Percentiles rank a stretch among this genome's conserved stretches.
These are phyloP conservation scores for Auriscalpium vulgare DNA, from an alignment of 768 basidiomycete species.

Conservation along the genomic window DNA sequence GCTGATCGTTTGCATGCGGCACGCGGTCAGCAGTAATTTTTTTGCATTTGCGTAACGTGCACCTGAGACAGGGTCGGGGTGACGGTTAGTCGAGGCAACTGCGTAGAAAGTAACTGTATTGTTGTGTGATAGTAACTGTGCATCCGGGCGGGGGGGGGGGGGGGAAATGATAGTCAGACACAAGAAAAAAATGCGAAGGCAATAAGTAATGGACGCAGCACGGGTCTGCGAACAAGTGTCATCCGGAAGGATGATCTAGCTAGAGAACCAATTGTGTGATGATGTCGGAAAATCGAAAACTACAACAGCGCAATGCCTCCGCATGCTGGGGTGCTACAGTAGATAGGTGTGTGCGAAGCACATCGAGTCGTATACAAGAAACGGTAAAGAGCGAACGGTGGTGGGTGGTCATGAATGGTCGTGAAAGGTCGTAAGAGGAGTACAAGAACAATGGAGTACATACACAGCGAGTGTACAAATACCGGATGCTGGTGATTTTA, in stretches of 20 bases:
- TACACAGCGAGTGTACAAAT: too few species aligned
- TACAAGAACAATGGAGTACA: not conserved
- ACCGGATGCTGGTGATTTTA: not conserved
- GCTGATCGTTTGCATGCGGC: slow-evolving; percentile 13
- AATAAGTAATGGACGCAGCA: not conserved
- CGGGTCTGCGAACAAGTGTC: too few species aligned
- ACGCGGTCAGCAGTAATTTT: not conserved
- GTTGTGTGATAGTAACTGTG: not conserved
- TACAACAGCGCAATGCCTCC: not conserved
- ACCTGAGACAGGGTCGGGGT: too few species aligned
- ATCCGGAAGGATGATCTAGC: too few species aligned
- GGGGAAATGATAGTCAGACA: not conserved
- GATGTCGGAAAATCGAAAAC: not conserved
- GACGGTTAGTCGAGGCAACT: too few species aligned
- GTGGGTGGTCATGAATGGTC: slow-evolving; percentile 7
- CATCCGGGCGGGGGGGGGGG: not conserved
- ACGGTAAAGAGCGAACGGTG: not conserved
- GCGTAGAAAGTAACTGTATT: not conserved
- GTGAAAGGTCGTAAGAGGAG: slow-evolving; percentile 2
- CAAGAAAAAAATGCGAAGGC: not conserved
- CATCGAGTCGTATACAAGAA: not conserved
- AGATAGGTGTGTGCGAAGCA: too few species aligned
- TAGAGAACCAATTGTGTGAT: too few species aligned
- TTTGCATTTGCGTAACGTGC: not conserved
- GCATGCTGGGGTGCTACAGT: not conserved